phyloP scores from a whole-genome alignment of 768 basidiomycete genomes.

The Xanthoconium purpureum region DNA sequence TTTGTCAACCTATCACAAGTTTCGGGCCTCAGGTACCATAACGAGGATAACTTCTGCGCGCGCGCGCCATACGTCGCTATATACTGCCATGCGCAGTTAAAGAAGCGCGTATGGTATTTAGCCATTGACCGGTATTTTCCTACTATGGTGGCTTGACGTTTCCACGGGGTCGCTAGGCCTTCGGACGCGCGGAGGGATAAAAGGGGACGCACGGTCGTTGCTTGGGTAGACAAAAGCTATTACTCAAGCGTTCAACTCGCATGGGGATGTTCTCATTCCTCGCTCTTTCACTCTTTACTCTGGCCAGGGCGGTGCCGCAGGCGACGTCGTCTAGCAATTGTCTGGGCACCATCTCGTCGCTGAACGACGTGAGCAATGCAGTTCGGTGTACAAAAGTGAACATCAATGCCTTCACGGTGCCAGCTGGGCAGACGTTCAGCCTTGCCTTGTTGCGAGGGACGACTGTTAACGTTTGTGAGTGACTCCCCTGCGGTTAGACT shows the following conservation, averaged over 20 bases:
- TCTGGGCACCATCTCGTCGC: constrained; percentile 53
- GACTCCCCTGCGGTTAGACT: background rate
- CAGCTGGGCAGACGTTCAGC: constrained; percentile 48
- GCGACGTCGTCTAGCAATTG: constrained; percentile 26
- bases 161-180: background rate
- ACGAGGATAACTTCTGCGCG: too few relatives aligned
- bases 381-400: constrained; percentile 56
- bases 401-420: constrained; percentile 55
- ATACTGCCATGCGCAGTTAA: background rate
- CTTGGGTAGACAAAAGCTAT: background rate
- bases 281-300: constrained; percentile 14
- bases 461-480: constrained; percentile 57
- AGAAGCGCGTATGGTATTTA: background rate
- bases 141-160: background rate
- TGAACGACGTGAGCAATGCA: constrained; percentile 49
- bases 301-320: constrained; percentile 15
- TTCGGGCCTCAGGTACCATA: too few relatives aligned
- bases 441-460: constrained; percentile 46
- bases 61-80: too few relatives aligned
- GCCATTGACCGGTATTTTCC: background rate
- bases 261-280: constrained; percentile 9
- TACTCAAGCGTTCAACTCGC: background rate
- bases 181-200: constrained; percentile 3
- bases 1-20: too few relatives aligned
- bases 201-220: background rate